A percentile compares a stretch with the other conserved stretches of the same genome.
phyloP scores from a whole-genome alignment of 768 basidiomycete species.

The Neoboletus magnificus region DNA sequence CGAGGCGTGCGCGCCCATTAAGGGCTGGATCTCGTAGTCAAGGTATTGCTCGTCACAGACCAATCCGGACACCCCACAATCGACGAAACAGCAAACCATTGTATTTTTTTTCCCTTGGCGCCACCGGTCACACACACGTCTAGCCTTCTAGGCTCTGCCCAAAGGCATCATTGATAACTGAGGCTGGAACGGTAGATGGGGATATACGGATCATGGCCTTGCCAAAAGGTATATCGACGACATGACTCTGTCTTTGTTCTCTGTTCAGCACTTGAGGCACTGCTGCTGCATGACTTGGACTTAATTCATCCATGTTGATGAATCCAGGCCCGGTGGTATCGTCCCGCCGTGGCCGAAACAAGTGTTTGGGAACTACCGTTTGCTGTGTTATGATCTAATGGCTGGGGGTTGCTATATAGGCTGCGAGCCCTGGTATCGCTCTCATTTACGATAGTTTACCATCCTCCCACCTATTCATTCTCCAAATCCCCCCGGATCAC shows the following conservation, averaged over 20 bases:
- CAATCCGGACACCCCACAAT: not conserved
- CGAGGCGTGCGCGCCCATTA: not conserved
- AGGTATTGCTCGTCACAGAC: conserved; percentile 9
- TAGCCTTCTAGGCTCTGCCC: conserved; percentile 2
- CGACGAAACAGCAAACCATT: not conserved
- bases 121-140: conserved; percentile 11
- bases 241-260: not conserved
- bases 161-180: not conserved
- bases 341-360: conserved; percentile 1
- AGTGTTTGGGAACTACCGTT: not conserved
- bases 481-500: not conserved
- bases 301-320: not conserved
- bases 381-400: conserved; percentile 21
- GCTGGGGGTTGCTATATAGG: conserved; percentile 17
- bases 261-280: not conserved
- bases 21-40: conserved; percentile 16
- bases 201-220: not conserved
- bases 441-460: conserved; percentile 1
- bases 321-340: not conserved
- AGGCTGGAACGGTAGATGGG: not conserved
- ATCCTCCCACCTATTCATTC: not conserved
- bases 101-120: conserved; percentile 1
- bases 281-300: not conserved
- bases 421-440: not conserved
- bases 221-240: not conserved